Conservation (phyloP, 163 green algal species). For the Chlamydomonas reinhardtii region DNA sequence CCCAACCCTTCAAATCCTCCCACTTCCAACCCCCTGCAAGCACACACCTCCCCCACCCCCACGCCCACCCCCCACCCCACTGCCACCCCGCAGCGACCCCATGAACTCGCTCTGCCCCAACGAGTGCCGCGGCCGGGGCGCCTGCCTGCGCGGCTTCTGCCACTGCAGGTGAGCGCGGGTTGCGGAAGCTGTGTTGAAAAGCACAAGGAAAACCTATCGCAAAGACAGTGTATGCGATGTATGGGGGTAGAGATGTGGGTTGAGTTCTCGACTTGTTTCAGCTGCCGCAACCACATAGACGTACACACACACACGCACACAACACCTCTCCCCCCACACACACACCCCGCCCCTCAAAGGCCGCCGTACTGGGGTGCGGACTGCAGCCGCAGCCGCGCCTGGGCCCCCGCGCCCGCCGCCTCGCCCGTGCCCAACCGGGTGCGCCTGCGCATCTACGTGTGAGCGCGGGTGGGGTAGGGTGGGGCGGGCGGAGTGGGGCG, state of each 20-base stretch:
- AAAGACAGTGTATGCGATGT: too few relatives aligned
- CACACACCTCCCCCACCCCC: not conserved
- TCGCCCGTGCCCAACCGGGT: slow-evolving; percentile 16
- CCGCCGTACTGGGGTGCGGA: slow-evolving; percentile 32
- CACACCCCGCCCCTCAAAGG: not conserved
- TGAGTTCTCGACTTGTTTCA: too few relatives aligned
- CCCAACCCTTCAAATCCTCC: too few relatives aligned
- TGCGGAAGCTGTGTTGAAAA: not conserved
- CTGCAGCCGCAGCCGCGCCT: slow-evolving; percentile 36
- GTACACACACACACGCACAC: not conserved
- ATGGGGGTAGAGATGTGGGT: too few relatives aligned
- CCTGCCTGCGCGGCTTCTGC: slow-evolving; percentile 35
- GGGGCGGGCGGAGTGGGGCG: not conserved
- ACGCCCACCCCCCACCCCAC: too few relatives aligned
- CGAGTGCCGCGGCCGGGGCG: slow-evolving; percentile 29
- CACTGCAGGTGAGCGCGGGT: slow-evolving; percentile 29
- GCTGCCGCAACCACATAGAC: too few relatives aligned
- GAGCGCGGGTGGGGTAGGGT: not conserved
- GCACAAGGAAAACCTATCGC: too few relatives aligned
- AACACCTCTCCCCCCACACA: too few relatives aligned
- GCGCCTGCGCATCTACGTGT: slow-evolving; percentile 40
- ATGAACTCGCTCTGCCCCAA: slow-evolving; percentile 35
- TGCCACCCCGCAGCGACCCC: not conserved
- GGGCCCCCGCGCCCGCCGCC: not conserved
- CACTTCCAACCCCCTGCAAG: too few relatives aligned